Evolutionary conservation across 2,329 filamentous ascomycete genomes (phyloP), one percentile per base, ranked within the genome.

Genomic region (Fusarium dimerum): DNA sequence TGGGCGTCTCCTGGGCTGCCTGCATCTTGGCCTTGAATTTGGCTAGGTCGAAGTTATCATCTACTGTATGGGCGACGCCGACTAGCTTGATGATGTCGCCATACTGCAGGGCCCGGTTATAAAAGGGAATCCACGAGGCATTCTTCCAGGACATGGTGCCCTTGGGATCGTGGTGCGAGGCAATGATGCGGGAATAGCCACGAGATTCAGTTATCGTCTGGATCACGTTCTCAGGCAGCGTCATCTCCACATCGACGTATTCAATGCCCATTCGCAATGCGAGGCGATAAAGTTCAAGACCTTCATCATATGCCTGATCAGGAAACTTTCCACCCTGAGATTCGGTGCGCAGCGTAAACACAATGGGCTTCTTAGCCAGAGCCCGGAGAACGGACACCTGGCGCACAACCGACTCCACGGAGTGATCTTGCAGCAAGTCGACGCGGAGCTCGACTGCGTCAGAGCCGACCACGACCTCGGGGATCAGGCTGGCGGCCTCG

Each of bases 51-150:
- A 90, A 94, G 70, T 99, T 99, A 73, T 97, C 92, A 54, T 92
- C 85, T 43, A 93, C 77, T 17, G 73, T 81, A 50, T 80, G 83
- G 2, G 93, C 93, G 50, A 88, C 79, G 40, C 94, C 94, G 7
- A 97, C 87, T 39, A 99, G 85, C 76, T 99, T 99, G 75, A 99
- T 91, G 52, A 97, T 80, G 67, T 97, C 92, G 44, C 93, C 94
- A 64, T 90, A 90, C 67, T 95, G 89, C 13, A 97, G 76, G 15
- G 93, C 93, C 66, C 85, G 86, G 73, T 97, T 97, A 78, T 96
- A 97, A 73, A 86, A 87, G 29, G 87, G 82, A 51, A 94, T 86
- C 93, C 94, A 99, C 0, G 90, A 90, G n/a, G 90, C 91, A 62
- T 95, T 92, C 59, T 80, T 86, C 94, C 94, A 99, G 2, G 90